A percentile compares a stretch with the other conserved stretches of the same genome.
phyloP scores from a whole-genome alignment of 371 early-diverging fungal genomes.

The Mucor ambiguus region DNA sequence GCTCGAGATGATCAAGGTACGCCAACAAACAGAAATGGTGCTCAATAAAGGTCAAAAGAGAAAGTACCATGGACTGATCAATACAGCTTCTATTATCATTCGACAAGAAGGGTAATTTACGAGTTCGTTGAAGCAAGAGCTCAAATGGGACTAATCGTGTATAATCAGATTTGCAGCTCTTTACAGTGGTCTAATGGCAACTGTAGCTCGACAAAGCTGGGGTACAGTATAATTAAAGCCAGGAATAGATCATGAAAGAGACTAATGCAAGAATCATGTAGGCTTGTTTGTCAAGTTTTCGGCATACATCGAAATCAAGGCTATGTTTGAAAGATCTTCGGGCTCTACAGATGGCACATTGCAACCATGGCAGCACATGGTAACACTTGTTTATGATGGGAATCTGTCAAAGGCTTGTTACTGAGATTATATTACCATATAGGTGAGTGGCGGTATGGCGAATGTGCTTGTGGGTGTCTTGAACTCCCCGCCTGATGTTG shows the following conservation, averaged over 20 bases:
- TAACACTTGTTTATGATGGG: constrained; percentile 1
- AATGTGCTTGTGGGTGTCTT: constrained; percentile 55
- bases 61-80: constrained; percentile 46
- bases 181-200: constrained; percentile 53
- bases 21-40: constrained; percentile 55
- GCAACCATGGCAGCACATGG: constrained; percentile 53
- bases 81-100: constrained; percentile 46
- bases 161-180: constrained; percentile 41
- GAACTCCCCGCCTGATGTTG: constrained; percentile 55
- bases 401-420: no score
- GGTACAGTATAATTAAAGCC: constrained; percentile 20
- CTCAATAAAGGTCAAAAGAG: constrained; percentile 27
- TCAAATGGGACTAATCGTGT: background rate
- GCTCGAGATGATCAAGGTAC: constrained; percentile 55
- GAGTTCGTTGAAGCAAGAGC: background rate
- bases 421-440: background rate
- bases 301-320: constrained; percentile 47
- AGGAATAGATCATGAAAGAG: background rate
- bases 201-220: constrained; percentile 53
- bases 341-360: constrained; percentile 29
- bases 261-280: background rate
- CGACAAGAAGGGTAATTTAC: constrained; percentile 47
- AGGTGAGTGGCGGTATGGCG: constrained; percentile 51
- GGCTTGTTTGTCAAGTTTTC: constrained; percentile 57
- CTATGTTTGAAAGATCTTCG: constrained; percentile 40